A percentile compares a stretch with the other conserved stretches of the same genome.
Conservation (phyloP, 208 protist genomes). For the Leishmania amazonensis region DNA sequence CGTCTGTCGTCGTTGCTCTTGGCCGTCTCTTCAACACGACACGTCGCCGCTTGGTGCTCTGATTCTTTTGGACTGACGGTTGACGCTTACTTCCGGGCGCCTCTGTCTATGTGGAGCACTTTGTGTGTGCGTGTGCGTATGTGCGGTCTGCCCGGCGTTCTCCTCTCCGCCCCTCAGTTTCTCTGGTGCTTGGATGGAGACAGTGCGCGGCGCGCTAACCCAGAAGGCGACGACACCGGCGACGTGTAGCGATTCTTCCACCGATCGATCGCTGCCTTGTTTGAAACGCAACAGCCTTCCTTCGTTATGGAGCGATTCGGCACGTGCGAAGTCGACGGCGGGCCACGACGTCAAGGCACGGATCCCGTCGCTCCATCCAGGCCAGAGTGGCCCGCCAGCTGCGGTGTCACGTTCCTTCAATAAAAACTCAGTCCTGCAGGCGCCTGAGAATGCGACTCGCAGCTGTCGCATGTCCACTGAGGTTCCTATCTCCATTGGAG, state of each 20-base stretch:
- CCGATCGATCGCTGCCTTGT: not conserved
- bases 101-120: not conserved
- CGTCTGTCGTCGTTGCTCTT: not conserved
- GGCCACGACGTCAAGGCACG: not conserved
- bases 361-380: not conserved
- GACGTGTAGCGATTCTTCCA: not conserved
- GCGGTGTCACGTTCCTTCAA: not conserved
- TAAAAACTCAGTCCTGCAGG: slow-evolving; percentile 4
- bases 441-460: slow-evolving; percentile 2
- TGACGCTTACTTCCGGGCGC: not conserved
- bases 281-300: not conserved
- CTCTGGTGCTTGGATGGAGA: not conserved
- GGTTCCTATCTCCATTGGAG: not conserved
- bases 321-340: not conserved
- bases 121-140: not conserved
- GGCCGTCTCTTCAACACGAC: not conserved
- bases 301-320: not conserved
- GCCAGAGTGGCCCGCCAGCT: not conserved
- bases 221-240: not conserved
- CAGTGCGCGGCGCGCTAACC: not conserved
- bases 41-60: not conserved
- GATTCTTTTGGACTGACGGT: not conserved
- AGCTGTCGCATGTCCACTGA: slow-evolving; percentile 4
- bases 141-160: too few species aligned
- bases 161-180: not conserved